phyloP scores from a whole-genome alignment of 208 protist species.

The Acanthamoeba divionensis region DNA sequence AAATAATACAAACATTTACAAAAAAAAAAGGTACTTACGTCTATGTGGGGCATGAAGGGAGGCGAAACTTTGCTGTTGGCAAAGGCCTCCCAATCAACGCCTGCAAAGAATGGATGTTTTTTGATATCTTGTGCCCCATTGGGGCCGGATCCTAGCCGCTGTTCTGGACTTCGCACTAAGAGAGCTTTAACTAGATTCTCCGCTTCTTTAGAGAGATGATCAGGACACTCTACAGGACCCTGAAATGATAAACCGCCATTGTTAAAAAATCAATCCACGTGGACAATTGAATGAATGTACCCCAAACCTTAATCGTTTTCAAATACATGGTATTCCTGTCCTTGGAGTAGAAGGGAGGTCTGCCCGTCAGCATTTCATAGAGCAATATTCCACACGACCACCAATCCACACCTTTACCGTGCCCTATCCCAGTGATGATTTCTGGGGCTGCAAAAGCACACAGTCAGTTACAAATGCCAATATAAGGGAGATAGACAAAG shows the following conservation, averaged over 20 bases:
- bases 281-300: no score
- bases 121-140: slow-evolving; percentile 64
- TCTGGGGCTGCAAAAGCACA: slow-evolving; percentile 89
- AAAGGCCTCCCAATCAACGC: slow-evolving; percentile 35
- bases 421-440: slow-evolving; percentile 88
- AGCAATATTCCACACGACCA: slow-evolving; percentile 93
- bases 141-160: slow-evolving; percentile 51
- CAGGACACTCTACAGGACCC: slow-evolving; percentile 62
- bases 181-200: slow-evolving; percentile 53
- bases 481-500: neutral
- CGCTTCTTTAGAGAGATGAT: slow-evolving; percentile 37
- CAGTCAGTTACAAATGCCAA: neutral
- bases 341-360: slow-evolving; percentile 89
- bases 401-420: slow-evolving; percentile 95
- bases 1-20: neutral
- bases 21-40: neutral
- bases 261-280: no score
- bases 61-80: neutral
- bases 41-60: slow-evolving; percentile 21
- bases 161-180: slow-evolving; percentile 55
- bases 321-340: slow-evolving; percentile 67
- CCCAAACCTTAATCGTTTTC: slow-evolving; percentile 48
- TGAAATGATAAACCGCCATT: no score
- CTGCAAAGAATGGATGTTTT: slow-evolving; percentile 33
- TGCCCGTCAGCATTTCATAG: slow-evolving; percentile 87